phyloP scores from a whole-genome alignment of 164 flowering plant species.

The Brasenia schreberi region DNA sequence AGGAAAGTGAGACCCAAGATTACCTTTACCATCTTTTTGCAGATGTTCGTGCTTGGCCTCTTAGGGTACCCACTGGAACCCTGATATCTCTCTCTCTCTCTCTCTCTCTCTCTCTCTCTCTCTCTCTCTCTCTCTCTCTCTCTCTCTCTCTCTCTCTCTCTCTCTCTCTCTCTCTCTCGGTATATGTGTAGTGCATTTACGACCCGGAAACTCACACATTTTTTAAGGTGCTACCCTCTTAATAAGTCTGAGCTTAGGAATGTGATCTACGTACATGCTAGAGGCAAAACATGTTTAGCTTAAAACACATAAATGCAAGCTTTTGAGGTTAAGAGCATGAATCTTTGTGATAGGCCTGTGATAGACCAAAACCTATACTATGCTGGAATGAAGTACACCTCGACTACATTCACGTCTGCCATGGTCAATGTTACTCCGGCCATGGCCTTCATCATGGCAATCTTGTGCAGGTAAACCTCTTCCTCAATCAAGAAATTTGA shows the following conservation, averaged over 20 bases:
- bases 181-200: too few relatives aligned
- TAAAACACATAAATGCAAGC: too few relatives aligned
- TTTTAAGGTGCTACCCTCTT: too few relatives aligned
- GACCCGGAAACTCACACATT: too few relatives aligned
- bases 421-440: constrained; percentile 62
- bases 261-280: not conserved
- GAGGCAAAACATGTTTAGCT: too few relatives aligned
- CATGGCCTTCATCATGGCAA: constrained; percentile 75
- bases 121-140: too few relatives aligned
- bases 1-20: constrained; percentile 57
- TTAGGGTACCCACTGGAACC: constrained; percentile 41
- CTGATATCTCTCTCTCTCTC: too few relatives aligned
- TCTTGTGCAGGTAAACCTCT: constrained; percentile 47
- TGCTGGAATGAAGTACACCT: constrained; percentile 56
- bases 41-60: constrained; percentile 56
- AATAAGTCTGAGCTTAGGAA: not conserved
- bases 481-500: too few relatives aligned
- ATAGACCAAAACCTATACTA: constrained; percentile 77
- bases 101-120: too few relatives aligned
- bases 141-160: too few relatives aligned
- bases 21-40: constrained; percentile 48
- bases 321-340: not conserved
- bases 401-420: constrained; percentile 72
- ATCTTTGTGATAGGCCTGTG: constrained; percentile 46
- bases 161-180: too few relatives aligned